phyloP scores from a whole-genome alignment of 352 stramenopile genomes.

The Globisporangium mamillatum region DNA sequence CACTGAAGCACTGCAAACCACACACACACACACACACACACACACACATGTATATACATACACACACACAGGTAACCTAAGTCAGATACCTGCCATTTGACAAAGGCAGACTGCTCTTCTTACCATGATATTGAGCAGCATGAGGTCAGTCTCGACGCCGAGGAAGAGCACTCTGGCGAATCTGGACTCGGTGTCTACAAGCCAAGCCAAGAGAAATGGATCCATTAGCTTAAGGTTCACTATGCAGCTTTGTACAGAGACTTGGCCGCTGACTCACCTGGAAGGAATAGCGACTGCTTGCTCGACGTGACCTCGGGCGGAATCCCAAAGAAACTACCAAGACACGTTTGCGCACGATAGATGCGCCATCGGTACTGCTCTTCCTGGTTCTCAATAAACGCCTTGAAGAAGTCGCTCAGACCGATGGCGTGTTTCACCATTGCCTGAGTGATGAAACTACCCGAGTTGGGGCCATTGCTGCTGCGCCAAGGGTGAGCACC shows the following conservation, averaged over 20 bases:
- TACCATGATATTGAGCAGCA: conserved; percentile 84
- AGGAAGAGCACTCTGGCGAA: conserved; percentile 69
- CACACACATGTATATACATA: no score
- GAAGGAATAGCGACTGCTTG: conserved; percentile 64
- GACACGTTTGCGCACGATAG: conserved; percentile 73
- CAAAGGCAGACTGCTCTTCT: background rate
- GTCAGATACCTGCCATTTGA: conserved; percentile 11
- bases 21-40: background rate
- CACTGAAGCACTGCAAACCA: conserved; percentile 53
- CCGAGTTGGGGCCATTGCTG: background rate
- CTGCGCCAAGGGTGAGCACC: background rate
- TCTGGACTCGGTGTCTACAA: conserved; percentile 42
- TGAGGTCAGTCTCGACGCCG: conserved; percentile 84
- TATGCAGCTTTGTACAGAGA: no score
- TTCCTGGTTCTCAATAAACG: conserved; percentile 83
- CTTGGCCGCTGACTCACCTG: conserved; percentile 26
- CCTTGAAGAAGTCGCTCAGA: conserved; percentile 77
- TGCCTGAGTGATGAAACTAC: conserved; percentile 28
- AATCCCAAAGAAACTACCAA: conserved; percentile 65
- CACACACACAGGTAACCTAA: background rate
- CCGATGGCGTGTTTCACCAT: conserved; percentile 54
- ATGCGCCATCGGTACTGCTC: conserved; percentile 75
- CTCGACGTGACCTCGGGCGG: conserved; percentile 69
- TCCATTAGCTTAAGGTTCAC: no score
- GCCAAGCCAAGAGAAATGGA: background rate